Evolutionary conservation across 1,284 basidiomycete genomes (phyloP).

Genomic region (Trichosporon inkin): DNA sequence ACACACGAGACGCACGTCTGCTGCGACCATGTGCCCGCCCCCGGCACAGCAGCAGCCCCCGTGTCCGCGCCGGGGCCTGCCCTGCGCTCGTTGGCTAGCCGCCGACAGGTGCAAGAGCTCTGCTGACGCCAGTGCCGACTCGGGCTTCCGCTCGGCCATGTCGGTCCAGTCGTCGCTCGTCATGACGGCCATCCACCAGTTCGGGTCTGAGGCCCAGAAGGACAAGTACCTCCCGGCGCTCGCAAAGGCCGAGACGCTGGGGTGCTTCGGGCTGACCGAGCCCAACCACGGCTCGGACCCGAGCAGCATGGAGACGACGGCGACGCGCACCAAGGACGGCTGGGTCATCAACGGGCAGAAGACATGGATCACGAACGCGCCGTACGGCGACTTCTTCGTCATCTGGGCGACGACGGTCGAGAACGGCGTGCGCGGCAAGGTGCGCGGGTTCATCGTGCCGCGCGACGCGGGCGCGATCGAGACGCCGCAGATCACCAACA

Average conservation of each 20-base stretch:
- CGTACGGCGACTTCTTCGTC: conserved; percentile 78
- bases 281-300: conserved; percentile 96
- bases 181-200: conserved; percentile 94
- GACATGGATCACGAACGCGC: conserved; percentile 94
- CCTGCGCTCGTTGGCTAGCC: no score
- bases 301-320: conserved; percentile 87
- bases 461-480: conserved; percentile 58
- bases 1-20: no score
- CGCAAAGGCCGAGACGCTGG: conserved; percentile 80
- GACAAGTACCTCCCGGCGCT: conserved; percentile 73
- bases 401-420: conserved; percentile 67
- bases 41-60: no score
- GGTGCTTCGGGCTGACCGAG: conserved; percentile 95
- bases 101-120: no score
- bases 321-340: conserved; percentile 75
- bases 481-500: conserved; percentile 86
- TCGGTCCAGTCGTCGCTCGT: conserved; percentile 92
- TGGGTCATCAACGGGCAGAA: conserved; percentile 85
- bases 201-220: conserved; percentile 84
- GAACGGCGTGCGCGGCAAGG: conserved; percentile 59
- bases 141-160: conserved; percentile 88
- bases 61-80: no score
- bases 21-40: no score
- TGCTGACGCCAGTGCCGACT: conserved; percentile 66
- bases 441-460: conserved; percentile 78